A percentile compares a stretch with the other conserved stretches of the same genome.
Evolutionary conservation across 441 rosid species (phyloP).

Genomic region (Erodium texanum): DNA sequence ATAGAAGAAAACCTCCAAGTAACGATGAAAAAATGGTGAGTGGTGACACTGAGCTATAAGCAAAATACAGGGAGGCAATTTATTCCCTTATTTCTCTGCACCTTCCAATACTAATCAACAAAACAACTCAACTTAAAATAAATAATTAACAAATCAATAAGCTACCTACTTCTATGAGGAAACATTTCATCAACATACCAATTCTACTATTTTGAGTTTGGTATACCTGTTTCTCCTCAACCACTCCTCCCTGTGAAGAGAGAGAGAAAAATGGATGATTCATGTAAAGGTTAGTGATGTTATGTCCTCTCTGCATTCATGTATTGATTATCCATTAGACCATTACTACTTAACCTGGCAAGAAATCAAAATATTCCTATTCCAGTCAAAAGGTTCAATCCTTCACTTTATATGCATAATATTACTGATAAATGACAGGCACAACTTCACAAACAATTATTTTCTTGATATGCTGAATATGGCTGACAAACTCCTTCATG

Average conservation of each 20-base stretch:
- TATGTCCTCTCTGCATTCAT: background rate
- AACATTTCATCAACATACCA: background rate
- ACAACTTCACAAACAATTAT: background rate
- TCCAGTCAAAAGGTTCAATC: background rate
- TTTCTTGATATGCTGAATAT: background rate
- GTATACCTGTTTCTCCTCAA: background rate
- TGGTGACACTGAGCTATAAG: background rate
- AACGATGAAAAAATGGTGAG: background rate
- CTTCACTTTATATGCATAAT: background rate
- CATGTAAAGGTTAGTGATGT: background rate
- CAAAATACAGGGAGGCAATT: background rate
- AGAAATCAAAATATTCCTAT: background rate
- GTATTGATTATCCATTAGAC: background rate
- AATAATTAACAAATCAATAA: background rate
- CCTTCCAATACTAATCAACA: background rate
- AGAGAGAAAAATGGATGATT: background rate
- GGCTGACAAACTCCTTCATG: background rate
- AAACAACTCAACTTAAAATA: background rate
- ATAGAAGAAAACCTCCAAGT: background rate
- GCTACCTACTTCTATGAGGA: background rate
- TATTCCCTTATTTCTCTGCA: background rate
- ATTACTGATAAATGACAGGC: background rate
- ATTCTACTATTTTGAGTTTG: background rate
- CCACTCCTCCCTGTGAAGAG: background rate
- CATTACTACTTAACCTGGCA: background rate